These are phyloP conservation scores for Quercus phellos DNA, from an alignment of 331 rosid species.

Conservation along the genomic window DNA sequence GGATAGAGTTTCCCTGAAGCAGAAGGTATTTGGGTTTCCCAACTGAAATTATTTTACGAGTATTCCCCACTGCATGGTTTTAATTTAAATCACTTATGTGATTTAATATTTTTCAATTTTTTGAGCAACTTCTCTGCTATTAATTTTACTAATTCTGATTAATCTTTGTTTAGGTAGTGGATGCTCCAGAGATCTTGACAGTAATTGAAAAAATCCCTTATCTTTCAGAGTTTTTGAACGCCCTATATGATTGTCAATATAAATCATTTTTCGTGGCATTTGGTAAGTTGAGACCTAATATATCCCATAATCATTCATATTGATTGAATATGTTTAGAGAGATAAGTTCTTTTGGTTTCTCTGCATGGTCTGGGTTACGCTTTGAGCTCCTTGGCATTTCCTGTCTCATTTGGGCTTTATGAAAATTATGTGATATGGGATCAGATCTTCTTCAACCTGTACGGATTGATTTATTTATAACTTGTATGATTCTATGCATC, in stretches of 20 bases:
- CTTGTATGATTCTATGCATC: constrained; percentile 3
- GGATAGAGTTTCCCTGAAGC: constrained; percentile 94
- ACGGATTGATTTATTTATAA: not conserved
- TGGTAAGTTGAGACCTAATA: constrained; percentile 50
- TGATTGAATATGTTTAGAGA: constrained; percentile 1
- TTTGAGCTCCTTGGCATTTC: not conserved
- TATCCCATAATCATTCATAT: not conserved
- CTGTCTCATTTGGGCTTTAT: constrained; percentile 5
- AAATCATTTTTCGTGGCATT: constrained; percentile 87
- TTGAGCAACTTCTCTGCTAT: not conserved
- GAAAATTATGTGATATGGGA: not conserved
- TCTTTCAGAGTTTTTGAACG: constrained; percentile 76
- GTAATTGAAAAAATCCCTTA: constrained; percentile 89
- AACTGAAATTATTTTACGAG: no score
- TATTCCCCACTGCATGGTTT: not conserved
- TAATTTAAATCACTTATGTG: not conserved
- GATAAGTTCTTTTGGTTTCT: not conserved
- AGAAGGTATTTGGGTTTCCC: constrained; percentile 51
- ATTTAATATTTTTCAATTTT: not conserved
- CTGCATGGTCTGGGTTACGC: not conserved
- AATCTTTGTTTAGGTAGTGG: constrained; percentile 64
- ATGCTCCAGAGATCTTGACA: constrained; percentile 93
- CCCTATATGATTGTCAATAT: constrained; percentile 76
- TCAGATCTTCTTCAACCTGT: not conserved
- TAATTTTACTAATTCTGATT: not conserved